Base-by-base conservation (phyloP, 1,284 basidiomycete genomes). In the Inonotus obliquus region DNA sequence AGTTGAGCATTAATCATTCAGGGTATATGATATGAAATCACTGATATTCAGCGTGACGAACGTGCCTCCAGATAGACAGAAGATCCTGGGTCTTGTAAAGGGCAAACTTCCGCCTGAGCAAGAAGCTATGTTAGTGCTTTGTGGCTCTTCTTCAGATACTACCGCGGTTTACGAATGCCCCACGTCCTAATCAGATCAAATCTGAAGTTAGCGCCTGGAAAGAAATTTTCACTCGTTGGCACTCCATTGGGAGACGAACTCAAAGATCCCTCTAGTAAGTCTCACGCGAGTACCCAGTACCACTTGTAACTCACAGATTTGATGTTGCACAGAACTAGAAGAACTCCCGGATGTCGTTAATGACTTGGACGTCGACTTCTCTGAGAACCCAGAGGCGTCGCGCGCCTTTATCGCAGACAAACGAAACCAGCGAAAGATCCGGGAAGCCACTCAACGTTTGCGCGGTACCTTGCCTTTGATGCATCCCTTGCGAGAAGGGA, bases 31-130 rank as follows among this genome's bases (percentile, higher is more conserved):
- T 67, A 73, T 91, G 66, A 89, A 89, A 73, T 75, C 77, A 19
- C 72, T 79, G 7, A 72, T 97, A 41, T 82, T 87, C 65, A 80
- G 77, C 37, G 72, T 94, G 61, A 96, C 94, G 1, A 82, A 81
- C 62, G 92, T 97, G 1, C 92, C 94, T 2, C 82, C 87, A 27
- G 91, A 91, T 66, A 80, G 93, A 17, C 93, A 96, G 76, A 96
- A 97, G 79, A 87, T 96, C 59, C 79, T 96, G 13, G 92, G 92
- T 1, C 75, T 96, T 29, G 86, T 91, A 39, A 92, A 92, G 68
- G 91, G 92, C 39, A 94, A 92, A 72, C 76, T 96, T 11, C 91
- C 91, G 4, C 77, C 82, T 2, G 91, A 94, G 67, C 83, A 89
- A 63, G 83, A 76, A 54, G 79, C 81, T 63, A 82, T 91, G 85